Evolutionary conservation across 2,329 filamentous ascomycete genomes (phyloP).

Genomic region (Westerdykella aurantiaca): DNA sequence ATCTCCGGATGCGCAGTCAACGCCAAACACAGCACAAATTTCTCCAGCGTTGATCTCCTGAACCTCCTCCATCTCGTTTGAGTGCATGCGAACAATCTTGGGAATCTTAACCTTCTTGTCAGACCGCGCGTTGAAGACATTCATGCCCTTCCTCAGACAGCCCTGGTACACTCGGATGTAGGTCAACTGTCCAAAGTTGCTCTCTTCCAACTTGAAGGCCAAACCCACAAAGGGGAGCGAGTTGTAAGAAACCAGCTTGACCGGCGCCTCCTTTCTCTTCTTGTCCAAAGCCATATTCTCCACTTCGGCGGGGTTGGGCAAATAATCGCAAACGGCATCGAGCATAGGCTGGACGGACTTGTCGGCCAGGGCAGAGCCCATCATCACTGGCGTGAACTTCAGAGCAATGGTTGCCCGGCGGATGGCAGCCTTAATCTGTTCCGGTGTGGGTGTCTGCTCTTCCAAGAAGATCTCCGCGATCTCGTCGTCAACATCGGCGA

Average conservation of each 20-base stretch:
- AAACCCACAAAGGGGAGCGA: constrained; percentile 89
- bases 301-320: constrained; percentile 86
- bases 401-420: constrained; percentile 80
- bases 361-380: constrained; percentile 92
- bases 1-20: constrained; percentile 95
- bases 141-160: constrained; percentile 76
- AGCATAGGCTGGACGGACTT: constrained; percentile 96
- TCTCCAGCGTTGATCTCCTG: constrained; percentile 88
- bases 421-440: constrained; percentile 88
- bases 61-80: constrained; percentile 98
- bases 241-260: constrained; percentile 89
- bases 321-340: constrained; percentile 91
- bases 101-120: constrained; percentile 96
- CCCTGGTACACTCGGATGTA: constrained; percentile 99
- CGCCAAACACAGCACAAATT: constrained; percentile 96
- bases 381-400: constrained; percentile 91
- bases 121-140: constrained; percentile 87
- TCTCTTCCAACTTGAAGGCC: constrained; percentile 98
- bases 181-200: constrained; percentile 95
- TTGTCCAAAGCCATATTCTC: constrained; percentile 85
- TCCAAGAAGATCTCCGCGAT: constrained; percentile 94
- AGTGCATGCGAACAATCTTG: constrained; percentile 98
- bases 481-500: constrained; percentile 96
- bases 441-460: constrained; percentile 68
- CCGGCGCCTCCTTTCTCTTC: constrained; percentile 68